Percentiles rank a stretch among this genome's conserved stretches.
These are phyloP conservation scores for Candida pseudoviswanathii DNA, from an alignment of 1,139 yeast species.

Conservation along the genomic window DNA sequence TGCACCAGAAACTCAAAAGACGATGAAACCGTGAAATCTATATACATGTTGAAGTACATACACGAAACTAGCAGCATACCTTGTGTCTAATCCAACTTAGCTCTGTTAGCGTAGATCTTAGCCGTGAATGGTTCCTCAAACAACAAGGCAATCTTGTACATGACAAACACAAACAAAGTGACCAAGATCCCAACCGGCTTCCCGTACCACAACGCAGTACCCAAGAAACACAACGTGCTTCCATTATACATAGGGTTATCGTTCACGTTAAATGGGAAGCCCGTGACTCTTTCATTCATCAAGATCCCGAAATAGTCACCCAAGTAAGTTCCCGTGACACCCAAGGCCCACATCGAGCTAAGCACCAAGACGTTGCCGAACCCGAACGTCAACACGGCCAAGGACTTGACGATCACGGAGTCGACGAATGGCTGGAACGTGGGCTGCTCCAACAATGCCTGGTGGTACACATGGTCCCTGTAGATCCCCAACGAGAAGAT, in stretches of 20 bases:
- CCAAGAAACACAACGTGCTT: constrained; percentile 83
- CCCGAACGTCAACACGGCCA: constrained; percentile 47
- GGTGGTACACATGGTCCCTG: constrained; percentile 76
- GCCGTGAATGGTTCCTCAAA: constrained; percentile 98
- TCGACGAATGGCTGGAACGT: constrained; percentile 53
- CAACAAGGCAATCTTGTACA: constrained; percentile 80
- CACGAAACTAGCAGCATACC: neutral
- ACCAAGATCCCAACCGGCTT: constrained; percentile 87
- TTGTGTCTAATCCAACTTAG: constrained; percentile 9
- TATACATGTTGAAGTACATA: constrained; percentile 7
- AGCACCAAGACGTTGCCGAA: constrained; percentile 80
- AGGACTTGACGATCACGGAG: constrained; percentile 32
- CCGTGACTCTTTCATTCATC: constrained; percentile 88
- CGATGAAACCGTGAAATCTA: neutral
- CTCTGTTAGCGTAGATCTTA: constrained; percentile 63
- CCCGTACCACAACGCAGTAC: constrained; percentile 84
- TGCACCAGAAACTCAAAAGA: neutral
- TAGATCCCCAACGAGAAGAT: constrained; percentile 83
- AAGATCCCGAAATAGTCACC: constrained; percentile 97
- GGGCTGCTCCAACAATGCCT: constrained; percentile 54
- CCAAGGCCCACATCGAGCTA: constrained; percentile 89
- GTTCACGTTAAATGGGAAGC: constrained; percentile 88
- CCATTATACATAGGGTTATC: constrained; percentile 98
- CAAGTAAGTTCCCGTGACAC: constrained; percentile 92
- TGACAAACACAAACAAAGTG: constrained; percentile 68